These are phyloP conservation scores for Gonium pectorale DNA, from an alignment of 139 green algal species.

Conservation along the genomic window DNA sequence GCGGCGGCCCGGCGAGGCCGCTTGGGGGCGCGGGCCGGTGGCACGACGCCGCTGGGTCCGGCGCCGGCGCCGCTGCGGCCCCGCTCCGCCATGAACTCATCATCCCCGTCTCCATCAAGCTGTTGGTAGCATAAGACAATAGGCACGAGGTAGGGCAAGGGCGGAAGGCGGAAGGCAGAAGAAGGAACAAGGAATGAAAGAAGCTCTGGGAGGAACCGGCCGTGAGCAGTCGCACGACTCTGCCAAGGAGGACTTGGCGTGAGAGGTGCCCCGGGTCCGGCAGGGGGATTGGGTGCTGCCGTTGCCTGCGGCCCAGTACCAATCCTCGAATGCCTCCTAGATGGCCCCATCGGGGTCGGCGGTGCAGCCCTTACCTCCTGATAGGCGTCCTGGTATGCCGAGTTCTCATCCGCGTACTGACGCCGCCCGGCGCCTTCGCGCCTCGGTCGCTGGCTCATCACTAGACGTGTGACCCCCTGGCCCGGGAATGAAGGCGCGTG, in stretches of 20 bases:
- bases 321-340: not conserved
- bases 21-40: not conserved
- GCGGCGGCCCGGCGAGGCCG: not conserved
- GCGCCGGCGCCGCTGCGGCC: no score
- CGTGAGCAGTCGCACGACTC: not conserved
- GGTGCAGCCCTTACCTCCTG: not conserved
- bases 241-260: not conserved
- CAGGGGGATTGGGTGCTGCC: no score
- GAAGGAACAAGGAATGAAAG: no score
- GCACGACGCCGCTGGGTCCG: not conserved
- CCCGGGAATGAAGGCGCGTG: not conserved
- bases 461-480: not conserved
- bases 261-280: no score
- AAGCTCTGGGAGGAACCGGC: no score
- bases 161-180: no score
- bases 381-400: not conserved
- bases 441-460: constrained; percentile 11
- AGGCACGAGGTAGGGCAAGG: not conserved
- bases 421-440: not conserved
- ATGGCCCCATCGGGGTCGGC: not conserved
- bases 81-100: no score
- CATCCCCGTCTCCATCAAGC: not conserved
- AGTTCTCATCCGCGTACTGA: not conserved
- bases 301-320: no score
- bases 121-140: not conserved